Evolutionary conservation across 2,329 filamentous ascomycete genomes (phyloP).

Genomic region (Colletotrichum echinochloae): DNA sequence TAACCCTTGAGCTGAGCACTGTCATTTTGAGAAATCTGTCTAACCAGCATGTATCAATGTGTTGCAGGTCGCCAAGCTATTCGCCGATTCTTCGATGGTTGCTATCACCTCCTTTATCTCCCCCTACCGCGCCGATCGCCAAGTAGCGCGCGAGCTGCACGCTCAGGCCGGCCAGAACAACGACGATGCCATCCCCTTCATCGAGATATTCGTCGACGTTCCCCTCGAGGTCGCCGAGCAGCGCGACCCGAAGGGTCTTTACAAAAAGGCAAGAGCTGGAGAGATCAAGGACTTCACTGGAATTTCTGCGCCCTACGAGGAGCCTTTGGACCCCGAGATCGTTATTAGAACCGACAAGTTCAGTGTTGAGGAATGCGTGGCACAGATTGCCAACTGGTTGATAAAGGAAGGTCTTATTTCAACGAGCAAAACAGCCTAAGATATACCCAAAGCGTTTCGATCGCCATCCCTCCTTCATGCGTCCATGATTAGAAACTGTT

Average conservation of each 20-base stretch:
- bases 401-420: constrained; percentile 73
- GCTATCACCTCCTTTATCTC: constrained; percentile 98
- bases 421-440: constrained; percentile 47
- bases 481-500: constrained; percentile 17
- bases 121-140: constrained; percentile 88
- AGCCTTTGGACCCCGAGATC: constrained; percentile 86
- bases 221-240: constrained; percentile 92
- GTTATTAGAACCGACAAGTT: constrained; percentile 85
- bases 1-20: not conserved
- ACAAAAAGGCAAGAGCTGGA: constrained; percentile 94
- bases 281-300: constrained; percentile 98
- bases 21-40: not conserved
- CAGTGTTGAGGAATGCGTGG: constrained; percentile 89
- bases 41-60: constrained; percentile 2
- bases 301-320: constrained; percentile 95
- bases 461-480: not conserved
- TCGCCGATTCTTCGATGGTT: constrained; percentile 88
- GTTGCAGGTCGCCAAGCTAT: constrained; percentile 88
- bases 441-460: not conserved
- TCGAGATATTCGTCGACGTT: constrained; percentile 95
- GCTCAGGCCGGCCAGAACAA: constrained; percentile 64
- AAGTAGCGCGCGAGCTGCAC: constrained; percentile 85
- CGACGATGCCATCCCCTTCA: constrained; percentile 83
- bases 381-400: constrained; percentile 84
- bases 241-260: constrained; percentile 96